These are phyloP conservation scores for Sclerotinia sclerotiorum DNA, from an alignment of 2,329 filamentous ascomycete genomes.

Conservation along the genomic window DNA sequence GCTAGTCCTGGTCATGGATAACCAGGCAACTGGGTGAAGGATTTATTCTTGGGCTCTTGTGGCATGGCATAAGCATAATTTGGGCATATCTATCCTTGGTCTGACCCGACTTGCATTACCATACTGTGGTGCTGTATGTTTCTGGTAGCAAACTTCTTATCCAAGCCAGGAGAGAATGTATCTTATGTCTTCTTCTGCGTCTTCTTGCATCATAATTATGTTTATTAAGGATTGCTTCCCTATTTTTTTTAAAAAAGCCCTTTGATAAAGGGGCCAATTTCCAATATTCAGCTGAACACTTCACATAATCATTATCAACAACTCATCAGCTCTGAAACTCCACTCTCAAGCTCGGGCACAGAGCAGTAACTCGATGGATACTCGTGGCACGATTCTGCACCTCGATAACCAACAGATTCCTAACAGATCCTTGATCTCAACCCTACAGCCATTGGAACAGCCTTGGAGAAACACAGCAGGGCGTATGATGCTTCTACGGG, in stretches of 20 bases:
- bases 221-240: background rate
- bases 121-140: background rate
- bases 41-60: background rate
- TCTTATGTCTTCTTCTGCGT: background rate
- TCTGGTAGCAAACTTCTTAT: background rate
- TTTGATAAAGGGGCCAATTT: background rate
- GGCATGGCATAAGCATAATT: constrained; percentile 1
- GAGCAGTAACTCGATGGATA: background rate
- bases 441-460: background rate
- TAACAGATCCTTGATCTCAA: background rate
- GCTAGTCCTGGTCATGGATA: background rate
- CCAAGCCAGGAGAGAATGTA: background rate
- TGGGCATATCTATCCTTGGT: constrained; percentile 1
- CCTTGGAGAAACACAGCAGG: constrained; percentile 3
- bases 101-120: constrained; percentile 9
- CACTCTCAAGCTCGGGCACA: background rate
- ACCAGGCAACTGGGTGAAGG: background rate
- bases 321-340: constrained; percentile 6
- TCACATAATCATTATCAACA: background rate
- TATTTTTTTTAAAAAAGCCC: background rate
- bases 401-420: background rate
- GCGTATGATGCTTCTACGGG: background rate
- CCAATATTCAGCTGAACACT: background rate
- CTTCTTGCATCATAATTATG: background rate
- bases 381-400: background rate